These are phyloP conservation scores for Mycena latifolia DNA, from an alignment of 768 basidiomycete species.

Conservation along the genomic window DNA sequence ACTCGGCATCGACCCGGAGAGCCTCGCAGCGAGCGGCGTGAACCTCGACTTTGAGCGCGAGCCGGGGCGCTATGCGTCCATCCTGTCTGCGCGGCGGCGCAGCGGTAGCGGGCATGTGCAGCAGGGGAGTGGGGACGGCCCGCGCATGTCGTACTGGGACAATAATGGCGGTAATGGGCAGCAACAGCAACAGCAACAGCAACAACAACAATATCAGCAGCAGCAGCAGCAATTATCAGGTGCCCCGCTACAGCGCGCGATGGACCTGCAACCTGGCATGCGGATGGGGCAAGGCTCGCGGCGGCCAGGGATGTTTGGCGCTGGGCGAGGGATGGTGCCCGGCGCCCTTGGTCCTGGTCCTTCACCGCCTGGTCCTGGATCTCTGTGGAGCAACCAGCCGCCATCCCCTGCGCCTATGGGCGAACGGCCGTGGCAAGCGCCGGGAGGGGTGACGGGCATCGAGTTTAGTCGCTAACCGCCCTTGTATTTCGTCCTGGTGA, in stretches of 20 bases:
- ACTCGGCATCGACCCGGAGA: constrained; percentile 78
- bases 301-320: constrained; percentile 71
- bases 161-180: constrained; percentile 39
- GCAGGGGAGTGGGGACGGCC: constrained; percentile 39
- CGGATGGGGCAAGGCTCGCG: constrained; percentile 65
- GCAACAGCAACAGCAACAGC: constrained; percentile 35
- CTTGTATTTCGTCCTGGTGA: constrained; percentile 25
- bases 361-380: constrained; percentile 48
- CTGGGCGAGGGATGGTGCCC: constrained; percentile 51
- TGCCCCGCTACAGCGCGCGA: constrained; percentile 57
- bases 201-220: constrained; percentile 39
- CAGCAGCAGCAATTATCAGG: constrained; percentile 45
- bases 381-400: constrained; percentile 48
- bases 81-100: constrained; percentile 49
- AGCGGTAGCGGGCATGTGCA: constrained; percentile 39
- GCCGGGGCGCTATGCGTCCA: constrained; percentile 52
- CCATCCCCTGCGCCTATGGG: constrained; percentile 4
- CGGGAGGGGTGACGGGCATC: constrained; percentile 18
- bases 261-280: constrained; percentile 66
- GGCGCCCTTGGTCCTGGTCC: constrained; percentile 47
- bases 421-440: constrained; percentile 26
- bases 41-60: constrained; percentile 63
- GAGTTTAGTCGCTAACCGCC: constrained; percentile 26
- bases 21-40: constrained; percentile 65
- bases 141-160: constrained; percentile 48